A percentile compares a stretch with the other conserved stretches of the same genome.
Conservation (phyloP, 305 asterid species). For the Salvia sclarea region DNA sequence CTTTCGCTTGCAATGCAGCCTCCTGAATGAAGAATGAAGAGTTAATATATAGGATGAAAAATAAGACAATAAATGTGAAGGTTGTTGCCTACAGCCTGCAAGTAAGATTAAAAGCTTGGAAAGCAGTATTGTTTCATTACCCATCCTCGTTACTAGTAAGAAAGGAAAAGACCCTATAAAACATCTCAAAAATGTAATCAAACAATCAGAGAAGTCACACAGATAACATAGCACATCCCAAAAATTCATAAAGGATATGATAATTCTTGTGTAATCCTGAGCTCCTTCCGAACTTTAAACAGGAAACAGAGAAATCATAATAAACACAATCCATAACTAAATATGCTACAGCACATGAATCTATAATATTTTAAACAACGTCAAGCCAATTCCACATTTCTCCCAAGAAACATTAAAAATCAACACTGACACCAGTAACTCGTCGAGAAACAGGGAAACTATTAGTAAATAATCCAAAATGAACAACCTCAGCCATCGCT, state of each 20-base stretch:
- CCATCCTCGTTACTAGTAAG: not conserved
- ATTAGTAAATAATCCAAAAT: slow-evolving; percentile 8
- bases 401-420: not conserved
- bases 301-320: not conserved
- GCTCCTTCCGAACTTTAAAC: not conserved
- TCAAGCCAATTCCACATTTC: not conserved
- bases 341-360: slow-evolving; percentile 1
- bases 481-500: slow-evolving; percentile 63
- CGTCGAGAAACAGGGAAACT: not conserved
- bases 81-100: slow-evolving; percentile 12
- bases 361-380: not conserved
- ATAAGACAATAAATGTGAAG: slow-evolving; percentile 7
- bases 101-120: not conserved
- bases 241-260: not conserved
- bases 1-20: slow-evolving; percentile 72
- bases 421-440: slow-evolving; percentile 9
- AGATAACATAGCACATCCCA: not conserved
- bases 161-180: not conserved
- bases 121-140: slow-evolving; percentile 12
- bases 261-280: not conserved
- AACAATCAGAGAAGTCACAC: not conserved
- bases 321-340: not conserved
- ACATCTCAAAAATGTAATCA: not conserved
- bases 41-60: not conserved
- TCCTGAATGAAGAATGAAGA: slow-evolving; percentile 45